Conservation (phyloP, 2,329 filamentous ascomycete species). For the Elsinoe australis region DNA sequence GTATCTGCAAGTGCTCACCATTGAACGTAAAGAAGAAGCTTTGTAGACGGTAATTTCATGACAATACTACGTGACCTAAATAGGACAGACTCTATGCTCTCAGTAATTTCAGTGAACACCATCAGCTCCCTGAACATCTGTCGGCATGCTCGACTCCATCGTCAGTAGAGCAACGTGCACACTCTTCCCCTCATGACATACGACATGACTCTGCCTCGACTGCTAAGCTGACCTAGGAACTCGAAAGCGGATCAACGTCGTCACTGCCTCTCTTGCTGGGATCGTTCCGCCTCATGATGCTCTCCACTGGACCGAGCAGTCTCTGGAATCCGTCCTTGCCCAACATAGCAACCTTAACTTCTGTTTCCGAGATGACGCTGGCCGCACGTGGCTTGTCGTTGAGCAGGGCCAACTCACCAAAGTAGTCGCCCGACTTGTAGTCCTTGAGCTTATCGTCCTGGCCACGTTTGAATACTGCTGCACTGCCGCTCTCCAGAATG, state of each 20-base stretch:
- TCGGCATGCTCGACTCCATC: background rate
- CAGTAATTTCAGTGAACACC: background rate
- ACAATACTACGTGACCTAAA: constrained; percentile 15
- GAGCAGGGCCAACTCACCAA: constrained; percentile 86
- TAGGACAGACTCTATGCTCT: constrained; percentile 13
- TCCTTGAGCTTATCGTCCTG: constrained; percentile 61
- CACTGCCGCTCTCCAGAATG: constrained; percentile 78
- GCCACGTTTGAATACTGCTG: constrained; percentile 76
- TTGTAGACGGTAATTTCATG: constrained; percentile 9
- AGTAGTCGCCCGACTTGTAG: constrained; percentile 91
- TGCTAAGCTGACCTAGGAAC: background rate
- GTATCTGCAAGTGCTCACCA: too few species aligned
- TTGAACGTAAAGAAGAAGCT: background rate
- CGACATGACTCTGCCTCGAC: background rate
- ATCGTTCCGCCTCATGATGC: constrained; percentile 79
- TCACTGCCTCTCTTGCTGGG: constrained; percentile 37
- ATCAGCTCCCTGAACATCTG: background rate
- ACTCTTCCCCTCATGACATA: background rate
- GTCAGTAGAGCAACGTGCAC: background rate
- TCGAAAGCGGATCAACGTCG: constrained; percentile 20
- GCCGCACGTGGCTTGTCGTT: constrained; percentile 91
- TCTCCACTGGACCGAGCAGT: constrained; percentile 83
- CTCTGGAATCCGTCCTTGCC: constrained; percentile 94
- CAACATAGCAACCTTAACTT: constrained; percentile 86
- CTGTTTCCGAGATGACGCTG: constrained; percentile 72